Base-by-base conservation (phyloP, 1,284 basidiomycete genomes). In the Marasmius fiardii region DNA sequence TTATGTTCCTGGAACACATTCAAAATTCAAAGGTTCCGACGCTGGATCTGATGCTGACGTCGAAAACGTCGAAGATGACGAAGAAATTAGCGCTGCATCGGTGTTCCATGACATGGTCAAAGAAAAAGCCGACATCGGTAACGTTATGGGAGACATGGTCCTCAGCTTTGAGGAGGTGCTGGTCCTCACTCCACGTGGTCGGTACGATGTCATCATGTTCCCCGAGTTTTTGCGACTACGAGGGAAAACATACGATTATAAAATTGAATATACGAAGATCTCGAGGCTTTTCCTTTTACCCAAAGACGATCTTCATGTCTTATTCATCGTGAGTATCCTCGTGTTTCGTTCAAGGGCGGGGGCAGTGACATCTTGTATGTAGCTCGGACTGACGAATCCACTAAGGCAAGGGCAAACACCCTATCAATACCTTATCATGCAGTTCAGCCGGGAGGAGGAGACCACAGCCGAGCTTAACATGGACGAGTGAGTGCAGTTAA, bases 221-320 rank as follows among this genome's bases (percentile, higher is more conserved):
- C 86, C 88, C 41, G 91, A 93, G 48, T 98, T 96, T 74, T 73
- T 99, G 65, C 88, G 97, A 43, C 76, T 99, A 31, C 89, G 95
- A 41, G 97, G 97, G 58, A 98, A 98, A 76, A 98, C 94, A 2
- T 99, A 99, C 74, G 97, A 99, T 74, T 99, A 99, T 82, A 97
- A 98, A 74, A 93, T 99, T 57, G 81, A 93, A 26, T 98, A 96
- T 73, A 82, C 83, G 43, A 93, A 90, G 60, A 95, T 99, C 64
- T 89, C 92, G 45, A 84, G 86, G 60, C 77, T 99, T 21, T 99
- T 99, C 81, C 80, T 99, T 20, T 78, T 99, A 3, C 97, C 97
- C 31, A 96, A 97, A 69, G 97, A 99, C 70, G 97, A 99, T 63
- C 85, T 94, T 54, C 97, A 98, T 68, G 90, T 98, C 43, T 80